phyloP scores from a whole-genome alignment of 1,284 basidiomycete genomes.

The Trichosporon sp. region DNA sequence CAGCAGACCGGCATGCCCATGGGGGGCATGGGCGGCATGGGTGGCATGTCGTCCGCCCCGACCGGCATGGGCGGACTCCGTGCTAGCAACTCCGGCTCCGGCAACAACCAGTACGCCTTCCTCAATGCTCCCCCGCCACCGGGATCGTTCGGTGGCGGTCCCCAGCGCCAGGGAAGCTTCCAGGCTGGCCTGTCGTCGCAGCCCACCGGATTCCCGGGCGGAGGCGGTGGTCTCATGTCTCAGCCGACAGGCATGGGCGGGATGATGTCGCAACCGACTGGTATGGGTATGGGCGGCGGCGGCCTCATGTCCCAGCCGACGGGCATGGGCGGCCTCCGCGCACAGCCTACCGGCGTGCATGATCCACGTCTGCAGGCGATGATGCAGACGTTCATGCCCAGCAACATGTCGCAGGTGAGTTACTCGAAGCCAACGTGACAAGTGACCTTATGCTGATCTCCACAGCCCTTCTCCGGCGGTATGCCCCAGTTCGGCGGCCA shows the following conservation, averaged over 20 bases:
- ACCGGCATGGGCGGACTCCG: slow-evolving; percentile 25
- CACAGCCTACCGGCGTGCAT: slow-evolving; percentile 56
- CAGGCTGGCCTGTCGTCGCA: slow-evolving; percentile 42
- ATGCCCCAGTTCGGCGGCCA: slow-evolving; percentile 64
- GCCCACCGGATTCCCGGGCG: slow-evolving; percentile 34
- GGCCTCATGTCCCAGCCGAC: slow-evolving; percentile 73
- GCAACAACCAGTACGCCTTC: slow-evolving; percentile 44
- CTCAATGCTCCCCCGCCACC: slow-evolving; percentile 53
- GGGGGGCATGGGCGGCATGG: slow-evolving; percentile 27
- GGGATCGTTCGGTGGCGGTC: slow-evolving; percentile 30
- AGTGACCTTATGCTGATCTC: neutral
- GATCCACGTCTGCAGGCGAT: slow-evolving; percentile 83
- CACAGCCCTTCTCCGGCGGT: slow-evolving; percentile 49
- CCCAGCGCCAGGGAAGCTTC: slow-evolving; percentile 36
- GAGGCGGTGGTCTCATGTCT: slow-evolving; percentile 43
- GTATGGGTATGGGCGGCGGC: slow-evolving; percentile 60
- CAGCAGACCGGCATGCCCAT: slow-evolving; percentile 14
- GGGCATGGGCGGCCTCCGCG: slow-evolving; percentile 59
- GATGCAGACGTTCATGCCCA: slow-evolving; percentile 78
- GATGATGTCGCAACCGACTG: slow-evolving; percentile 56
- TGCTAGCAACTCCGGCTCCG: slow-evolving; percentile 30
- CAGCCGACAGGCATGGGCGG: slow-evolving; percentile 44
- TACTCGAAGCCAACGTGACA: neutral
- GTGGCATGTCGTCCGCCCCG: slow-evolving; percentile 29
- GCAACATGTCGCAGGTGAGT: slow-evolving; percentile 56